A percentile compares a stretch with the other conserved stretches of the same genome.
phyloP scores from a whole-genome alignment of 2,329 filamentous ascomycete genomes.

The Fusarium oligoseptatum region DNA sequence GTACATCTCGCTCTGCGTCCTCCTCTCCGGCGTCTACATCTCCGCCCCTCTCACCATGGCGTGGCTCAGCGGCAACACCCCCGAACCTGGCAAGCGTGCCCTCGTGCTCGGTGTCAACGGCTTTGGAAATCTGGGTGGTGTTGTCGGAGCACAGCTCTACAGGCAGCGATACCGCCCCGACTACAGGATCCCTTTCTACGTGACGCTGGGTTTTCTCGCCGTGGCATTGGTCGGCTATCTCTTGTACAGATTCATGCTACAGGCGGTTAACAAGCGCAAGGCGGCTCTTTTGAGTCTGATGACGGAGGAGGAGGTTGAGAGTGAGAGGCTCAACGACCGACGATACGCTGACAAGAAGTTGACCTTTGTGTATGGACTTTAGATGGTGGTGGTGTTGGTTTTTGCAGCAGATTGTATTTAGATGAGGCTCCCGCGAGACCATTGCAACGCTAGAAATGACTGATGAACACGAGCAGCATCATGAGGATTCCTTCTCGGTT shows the following conservation, averaged over 20 bases:
- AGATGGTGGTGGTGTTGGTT: neutral
- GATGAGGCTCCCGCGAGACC: conserved; percentile 4
- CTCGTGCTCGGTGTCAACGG: conserved; percentile 47
- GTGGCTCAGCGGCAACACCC: conserved; percentile 47
- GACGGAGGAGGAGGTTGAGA: conserved; percentile 42
- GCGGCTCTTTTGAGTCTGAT: conserved; percentile 29
- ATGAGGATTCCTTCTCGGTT: conserved; percentile 40
- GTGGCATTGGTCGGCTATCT: conserved; percentile 42
- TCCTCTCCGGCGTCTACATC: conserved; percentile 45
- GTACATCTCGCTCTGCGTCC: conserved; percentile 44
- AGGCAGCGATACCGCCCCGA: conserved; percentile 39
- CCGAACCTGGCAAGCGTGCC: conserved; percentile 47
- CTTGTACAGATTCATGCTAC: conserved; percentile 39
- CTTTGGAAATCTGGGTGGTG: conserved; percentile 46
- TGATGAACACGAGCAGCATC: conserved; percentile 12
- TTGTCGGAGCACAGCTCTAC: conserved; percentile 45
- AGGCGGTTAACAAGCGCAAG: conserved; percentile 40
- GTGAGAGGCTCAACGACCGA: conserved; percentile 41
- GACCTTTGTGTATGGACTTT: conserved; percentile 46
- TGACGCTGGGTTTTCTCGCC: conserved; percentile 41
- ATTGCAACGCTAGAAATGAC: conserved; percentile 16
- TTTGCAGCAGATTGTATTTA: neutral
- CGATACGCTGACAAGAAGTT: conserved; percentile 47
- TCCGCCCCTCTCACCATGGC: conserved; percentile 46
- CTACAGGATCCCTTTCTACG: conserved; percentile 46